These are phyloP conservation scores for Musa troglodytarum DNA, from an alignment of 176 grass and related monocot genomes.

Conservation along the genomic window DNA sequence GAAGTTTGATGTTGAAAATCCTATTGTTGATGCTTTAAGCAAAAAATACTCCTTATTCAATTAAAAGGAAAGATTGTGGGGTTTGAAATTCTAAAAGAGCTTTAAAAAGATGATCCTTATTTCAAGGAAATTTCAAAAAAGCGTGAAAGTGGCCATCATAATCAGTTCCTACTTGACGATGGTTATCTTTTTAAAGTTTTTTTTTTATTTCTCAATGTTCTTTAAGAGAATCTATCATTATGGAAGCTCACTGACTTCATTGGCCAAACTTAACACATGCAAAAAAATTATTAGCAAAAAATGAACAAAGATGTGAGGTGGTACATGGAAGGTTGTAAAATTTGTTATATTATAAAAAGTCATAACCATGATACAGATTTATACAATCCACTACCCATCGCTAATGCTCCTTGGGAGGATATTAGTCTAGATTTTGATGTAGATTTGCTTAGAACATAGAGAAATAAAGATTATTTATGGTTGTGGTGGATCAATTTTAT, in stretches of 20 bases:
- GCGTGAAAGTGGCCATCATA: no score
- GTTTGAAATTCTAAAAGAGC: background rate
- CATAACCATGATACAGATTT: background rate
- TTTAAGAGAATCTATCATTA: background rate
- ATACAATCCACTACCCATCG: background rate
- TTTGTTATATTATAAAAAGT: background rate
- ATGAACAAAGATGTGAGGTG: background rate
- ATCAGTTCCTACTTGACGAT: background rate
- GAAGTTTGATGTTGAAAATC: background rate
- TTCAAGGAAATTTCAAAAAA: background rate
- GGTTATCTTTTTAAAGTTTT: background rate
- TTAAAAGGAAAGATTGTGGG: background rate
- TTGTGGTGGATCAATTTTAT: background rate
- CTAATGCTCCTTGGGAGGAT: background rate
- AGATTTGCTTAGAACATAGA: background rate
- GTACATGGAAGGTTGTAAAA: background rate
- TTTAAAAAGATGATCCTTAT: background rate
- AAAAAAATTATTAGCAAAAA: background rate
- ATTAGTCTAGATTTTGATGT: background rate
- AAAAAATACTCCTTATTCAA: background rate
- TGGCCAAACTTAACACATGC: no score
- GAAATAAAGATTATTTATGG: background rate
- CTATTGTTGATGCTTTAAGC: background rate
- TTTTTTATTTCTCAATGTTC: background rate
- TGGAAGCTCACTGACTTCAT: background rate